phyloP scores from a whole-genome alignment of 768 basidiomycete genomes.

The Pisolithus tinctorius region DNA sequence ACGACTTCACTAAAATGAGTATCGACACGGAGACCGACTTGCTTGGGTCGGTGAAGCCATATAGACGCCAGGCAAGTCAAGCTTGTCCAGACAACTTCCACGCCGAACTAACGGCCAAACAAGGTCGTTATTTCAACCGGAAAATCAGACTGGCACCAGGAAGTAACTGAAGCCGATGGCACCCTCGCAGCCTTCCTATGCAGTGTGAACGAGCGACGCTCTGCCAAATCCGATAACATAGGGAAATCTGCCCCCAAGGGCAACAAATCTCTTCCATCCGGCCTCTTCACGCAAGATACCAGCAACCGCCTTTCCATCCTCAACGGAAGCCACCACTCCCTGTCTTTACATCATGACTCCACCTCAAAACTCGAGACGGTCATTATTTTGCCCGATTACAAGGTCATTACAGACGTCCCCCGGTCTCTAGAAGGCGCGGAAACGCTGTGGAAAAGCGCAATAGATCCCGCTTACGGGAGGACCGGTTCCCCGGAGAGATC shows the following conservation, averaged over 20 bases:
- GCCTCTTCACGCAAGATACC: conserved; percentile 54
- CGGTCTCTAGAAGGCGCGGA: conserved; percentile 59
- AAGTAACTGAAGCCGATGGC: conserved; percentile 64
- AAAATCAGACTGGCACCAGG: conserved; percentile 79
- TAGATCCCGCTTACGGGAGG: conserved; percentile 54
- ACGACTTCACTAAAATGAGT: conserved; percentile 69
- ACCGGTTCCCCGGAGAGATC: conserved; percentile 38
- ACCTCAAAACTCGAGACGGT: conserved; percentile 57
- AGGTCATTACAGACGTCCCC: conserved; percentile 67
- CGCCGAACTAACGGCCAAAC: conserved; percentile 1
- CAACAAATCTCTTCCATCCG: conserved; percentile 26
- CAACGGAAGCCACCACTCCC: conserved; percentile 67
- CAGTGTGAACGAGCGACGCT: conserved; percentile 13
- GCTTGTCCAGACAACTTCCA: not conserved
- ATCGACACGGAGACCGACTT: conserved; percentile 76
- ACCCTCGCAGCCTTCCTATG: conserved; percentile 62
- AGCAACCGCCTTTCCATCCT: conserved; percentile 60
- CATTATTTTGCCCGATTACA: conserved; percentile 90
- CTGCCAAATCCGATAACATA: not conserved
- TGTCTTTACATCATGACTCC: conserved; percentile 51
- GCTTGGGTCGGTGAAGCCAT: conserved; percentile 82
- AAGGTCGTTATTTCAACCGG: conserved; percentile 89
- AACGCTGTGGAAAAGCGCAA: conserved; percentile 55
- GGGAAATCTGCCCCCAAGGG: not conserved
- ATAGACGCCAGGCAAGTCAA: conserved; percentile 63